These are phyloP conservation scores for Alternaria infectoria DNA, from an alignment of 2,329 filamentous ascomycete species.

Conservation along the genomic window DNA sequence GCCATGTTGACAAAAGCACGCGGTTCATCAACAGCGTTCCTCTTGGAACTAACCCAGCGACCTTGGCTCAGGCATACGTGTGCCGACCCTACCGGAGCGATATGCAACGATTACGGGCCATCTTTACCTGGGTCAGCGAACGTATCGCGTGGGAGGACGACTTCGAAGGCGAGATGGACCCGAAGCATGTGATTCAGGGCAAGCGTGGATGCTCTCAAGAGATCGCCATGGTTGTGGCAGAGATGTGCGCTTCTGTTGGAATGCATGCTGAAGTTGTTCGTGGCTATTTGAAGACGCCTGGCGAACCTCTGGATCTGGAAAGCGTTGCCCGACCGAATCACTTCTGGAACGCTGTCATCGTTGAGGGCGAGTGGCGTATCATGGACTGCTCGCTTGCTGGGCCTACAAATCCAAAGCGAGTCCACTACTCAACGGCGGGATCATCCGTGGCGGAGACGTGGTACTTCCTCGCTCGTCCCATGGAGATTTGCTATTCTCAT, in stretches of 20 bases:
- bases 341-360: conserved; percentile 94
- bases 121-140: conserved; percentile 98
- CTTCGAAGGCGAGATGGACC: conserved; percentile 83
- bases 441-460: conserved; percentile 78
- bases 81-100: conserved; percentile 94
- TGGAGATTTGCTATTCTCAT: conserved; percentile 94
- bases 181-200: conserved; percentile 80
- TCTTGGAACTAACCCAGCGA: conserved; percentile 78
- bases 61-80: conserved; percentile 87
- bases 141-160: conserved; percentile 96
- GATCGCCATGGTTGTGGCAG: conserved; percentile 83
- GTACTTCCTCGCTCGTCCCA: conserved; percentile 91
- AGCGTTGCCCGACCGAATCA: conserved; percentile 89
- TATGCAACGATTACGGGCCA: conserved; percentile 88
- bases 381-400: conserved; percentile 93
- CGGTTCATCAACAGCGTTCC: conserved; percentile 87
- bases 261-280: conserved; percentile 85
- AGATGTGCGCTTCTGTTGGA: conserved; percentile 92
- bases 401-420: conserved; percentile 84
- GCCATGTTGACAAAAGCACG: conserved; percentile 92
- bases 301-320: conserved; percentile 75
- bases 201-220: conserved; percentile 88
- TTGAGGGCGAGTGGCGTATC: conserved; percentile 95
- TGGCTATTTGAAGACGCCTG: conserved; percentile 89
- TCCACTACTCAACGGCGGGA: conserved; percentile 75